Conservation (phyloP, 2,329 filamentous ascomycete species). For the Scedosporium apiospermum region DNA sequence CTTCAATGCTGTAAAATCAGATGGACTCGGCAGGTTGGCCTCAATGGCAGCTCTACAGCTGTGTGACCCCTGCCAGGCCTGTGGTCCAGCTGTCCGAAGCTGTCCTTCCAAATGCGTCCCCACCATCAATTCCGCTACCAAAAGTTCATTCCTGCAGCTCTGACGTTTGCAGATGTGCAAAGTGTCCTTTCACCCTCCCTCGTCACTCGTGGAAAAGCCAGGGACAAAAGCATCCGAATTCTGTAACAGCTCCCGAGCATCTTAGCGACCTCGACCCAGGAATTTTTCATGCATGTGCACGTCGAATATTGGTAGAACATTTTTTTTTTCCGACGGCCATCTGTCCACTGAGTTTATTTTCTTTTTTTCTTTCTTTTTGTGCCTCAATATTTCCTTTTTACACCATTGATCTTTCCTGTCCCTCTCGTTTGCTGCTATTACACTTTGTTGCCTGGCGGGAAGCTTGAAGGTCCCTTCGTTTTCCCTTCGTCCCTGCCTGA, state of each 20-base stretch:
- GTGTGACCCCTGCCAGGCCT: not conserved
- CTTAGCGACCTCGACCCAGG: not conserved
- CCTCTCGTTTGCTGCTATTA: not conserved
- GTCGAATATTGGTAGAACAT: not conserved
- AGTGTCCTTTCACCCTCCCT: conserved; percentile 2
- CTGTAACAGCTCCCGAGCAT: not conserved
- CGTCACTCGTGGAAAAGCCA: not conserved
- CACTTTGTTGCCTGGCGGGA: not conserved
- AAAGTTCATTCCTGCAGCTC: not conserved
- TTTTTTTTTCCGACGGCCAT: not conserved
- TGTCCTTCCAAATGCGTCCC: no score
- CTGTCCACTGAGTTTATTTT: not conserved
- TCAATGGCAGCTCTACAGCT: no score
- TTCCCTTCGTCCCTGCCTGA: not conserved
- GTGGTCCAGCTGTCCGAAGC: not conserved
- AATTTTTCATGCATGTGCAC: not conserved
- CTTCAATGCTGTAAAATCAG: not conserved
- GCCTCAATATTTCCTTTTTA: not conserved
- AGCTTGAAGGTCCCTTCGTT: not conserved
- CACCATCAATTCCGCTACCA: not conserved
- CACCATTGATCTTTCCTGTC: no score
- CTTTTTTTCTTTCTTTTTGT: not conserved
- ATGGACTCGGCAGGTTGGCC: not conserved
- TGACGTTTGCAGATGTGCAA: not conserved
- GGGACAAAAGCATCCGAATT: not conserved